Conservation (phyloP, 768 basidiomycete genomes). For the Podaxis pistillaris region DNA sequence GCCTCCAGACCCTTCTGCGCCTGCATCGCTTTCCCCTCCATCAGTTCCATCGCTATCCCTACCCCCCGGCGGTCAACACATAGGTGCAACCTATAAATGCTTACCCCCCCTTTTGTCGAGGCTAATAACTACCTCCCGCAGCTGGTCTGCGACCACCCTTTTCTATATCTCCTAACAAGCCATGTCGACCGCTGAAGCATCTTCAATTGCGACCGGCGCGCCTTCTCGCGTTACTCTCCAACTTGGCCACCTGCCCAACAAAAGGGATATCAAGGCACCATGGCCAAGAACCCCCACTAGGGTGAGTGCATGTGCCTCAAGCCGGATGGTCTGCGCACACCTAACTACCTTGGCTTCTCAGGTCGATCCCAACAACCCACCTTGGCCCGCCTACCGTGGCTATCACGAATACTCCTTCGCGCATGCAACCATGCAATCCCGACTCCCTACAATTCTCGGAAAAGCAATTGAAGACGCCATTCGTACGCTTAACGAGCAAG, state of each 20-base stretch:
- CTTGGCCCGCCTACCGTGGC: constrained; percentile 79
- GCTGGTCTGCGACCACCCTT: constrained; percentile 1
- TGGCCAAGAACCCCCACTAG: constrained; percentile 77
- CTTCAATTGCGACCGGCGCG: constrained; percentile 26
- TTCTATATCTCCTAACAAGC: neutral
- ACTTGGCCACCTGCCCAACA: constrained; percentile 71
- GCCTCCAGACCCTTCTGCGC: neutral
- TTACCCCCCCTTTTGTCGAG: neutral
- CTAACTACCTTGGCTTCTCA: constrained; percentile 21
- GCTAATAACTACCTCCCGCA: neutral
- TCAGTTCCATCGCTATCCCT: neutral
- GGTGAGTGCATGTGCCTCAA: constrained; percentile 33
- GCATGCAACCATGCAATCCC: constrained; percentile 94
- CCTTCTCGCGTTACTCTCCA: constrained; percentile 68
- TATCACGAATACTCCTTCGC: constrained; percentile 84
- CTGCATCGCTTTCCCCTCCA: neutral
- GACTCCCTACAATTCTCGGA: constrained; percentile 91
- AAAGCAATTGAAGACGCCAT: constrained; percentile 94
- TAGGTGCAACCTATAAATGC: neutral
- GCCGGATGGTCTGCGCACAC: neutral
- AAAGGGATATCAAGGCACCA: constrained; percentile 67
- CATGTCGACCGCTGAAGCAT: constrained; percentile 7
- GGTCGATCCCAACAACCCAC: constrained; percentile 84
- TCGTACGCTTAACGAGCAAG: constrained; percentile 84
- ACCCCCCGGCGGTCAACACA: neutral